These are phyloP conservation scores for Xylariales sp. DNA, from an alignment of 2,329 filamentous ascomycete genomes.

Conservation along the genomic window DNA sequence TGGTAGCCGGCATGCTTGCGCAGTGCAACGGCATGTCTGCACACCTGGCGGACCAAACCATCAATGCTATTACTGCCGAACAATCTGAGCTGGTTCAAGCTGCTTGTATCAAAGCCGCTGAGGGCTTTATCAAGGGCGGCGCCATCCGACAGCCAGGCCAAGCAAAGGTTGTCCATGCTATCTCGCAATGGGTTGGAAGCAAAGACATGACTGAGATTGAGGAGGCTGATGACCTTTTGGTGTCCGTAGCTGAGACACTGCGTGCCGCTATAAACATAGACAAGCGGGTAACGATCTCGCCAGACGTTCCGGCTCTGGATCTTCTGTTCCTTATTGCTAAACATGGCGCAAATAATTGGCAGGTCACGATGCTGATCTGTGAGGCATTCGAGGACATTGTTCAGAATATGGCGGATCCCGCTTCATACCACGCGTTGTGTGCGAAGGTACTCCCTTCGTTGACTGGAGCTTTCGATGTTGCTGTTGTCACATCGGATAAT, in stretches of 20 bases:
- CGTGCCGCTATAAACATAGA: conserved; percentile 79
- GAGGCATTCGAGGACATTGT: conserved; percentile 92
- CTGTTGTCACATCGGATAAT: conserved; percentile 77
- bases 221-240: conserved; percentile 87
- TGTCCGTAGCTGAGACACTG: conserved; percentile 82
- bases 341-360: conserved; percentile 84
- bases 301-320: conserved; percentile 70
- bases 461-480: conserved; percentile 84
- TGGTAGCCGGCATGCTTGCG: conserved; percentile 77
- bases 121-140: conserved; percentile 56
- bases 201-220: conserved; percentile 80
- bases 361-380: conserved; percentile 79
- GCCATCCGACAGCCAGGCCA: conserved; percentile 50
- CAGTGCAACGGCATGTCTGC: conserved; percentile 62
- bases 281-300: conserved; percentile 66
- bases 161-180: conserved; percentile 48
- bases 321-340: conserved; percentile 85
- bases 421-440: conserved; percentile 74
- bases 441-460: conserved; percentile 82
- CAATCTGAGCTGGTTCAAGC: conserved; percentile 86
- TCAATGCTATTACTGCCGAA: conserved; percentile 72
- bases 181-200: conserved; percentile 68
- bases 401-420: conserved; percentile 57
- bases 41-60: conserved; percentile 64
- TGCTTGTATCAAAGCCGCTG: conserved; percentile 81